A percentile compares a stretch with the other conserved stretches of the same genome.
Evolutionary conservation across 768 basidiomycete species (phyloP).

Genomic region (Cytidiella melzeri): DNA sequence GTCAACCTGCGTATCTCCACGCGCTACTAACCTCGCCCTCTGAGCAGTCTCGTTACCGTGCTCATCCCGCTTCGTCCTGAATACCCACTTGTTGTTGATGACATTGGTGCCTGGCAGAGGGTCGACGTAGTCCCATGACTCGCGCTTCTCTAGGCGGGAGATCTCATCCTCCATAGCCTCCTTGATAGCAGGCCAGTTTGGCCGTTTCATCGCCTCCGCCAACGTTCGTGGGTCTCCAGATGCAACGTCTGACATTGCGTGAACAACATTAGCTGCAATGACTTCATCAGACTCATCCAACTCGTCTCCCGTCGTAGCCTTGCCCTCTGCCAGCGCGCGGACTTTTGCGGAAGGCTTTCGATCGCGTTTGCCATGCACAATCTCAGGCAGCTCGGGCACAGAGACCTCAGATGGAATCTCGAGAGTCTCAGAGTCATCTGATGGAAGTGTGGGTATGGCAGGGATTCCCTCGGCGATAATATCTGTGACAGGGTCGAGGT

Average conservation of each 20-base stretch:
- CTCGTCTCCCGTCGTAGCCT: neutral
- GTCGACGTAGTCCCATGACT: slow-evolving; percentile 4
- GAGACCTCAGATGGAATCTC: neutral
- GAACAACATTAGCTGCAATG: neutral
- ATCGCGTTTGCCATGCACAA: neutral
- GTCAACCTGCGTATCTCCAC: too few species aligned
- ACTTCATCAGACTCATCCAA: too few species aligned
- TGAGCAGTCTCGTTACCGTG: too few species aligned
- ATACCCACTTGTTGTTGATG: slow-evolving; percentile 1
- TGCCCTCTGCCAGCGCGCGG: neutral
- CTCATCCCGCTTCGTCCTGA: neutral
- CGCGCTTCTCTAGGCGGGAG: neutral
- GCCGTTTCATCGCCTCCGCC: too few species aligned
- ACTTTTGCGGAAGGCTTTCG: neutral
- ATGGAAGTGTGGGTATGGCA: neutral
- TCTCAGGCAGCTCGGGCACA: neutral
- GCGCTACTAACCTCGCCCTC: too few species aligned
- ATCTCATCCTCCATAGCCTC: slow-evolving; percentile 5
- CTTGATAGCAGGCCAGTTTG: too few species aligned
- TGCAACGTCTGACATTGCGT: too few species aligned
- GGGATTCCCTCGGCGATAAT: neutral
- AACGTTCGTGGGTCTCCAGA: too few species aligned
- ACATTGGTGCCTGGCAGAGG: neutral
- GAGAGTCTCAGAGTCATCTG: neutral
- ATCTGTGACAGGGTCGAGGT: neutral